Percentiles rank a stretch among this genome's conserved stretches.
These are phyloP conservation scores for Aspergillus sp. DNA, from an alignment of 2,329 filamentous ascomycete species.

Conservation along the genomic window DNA sequence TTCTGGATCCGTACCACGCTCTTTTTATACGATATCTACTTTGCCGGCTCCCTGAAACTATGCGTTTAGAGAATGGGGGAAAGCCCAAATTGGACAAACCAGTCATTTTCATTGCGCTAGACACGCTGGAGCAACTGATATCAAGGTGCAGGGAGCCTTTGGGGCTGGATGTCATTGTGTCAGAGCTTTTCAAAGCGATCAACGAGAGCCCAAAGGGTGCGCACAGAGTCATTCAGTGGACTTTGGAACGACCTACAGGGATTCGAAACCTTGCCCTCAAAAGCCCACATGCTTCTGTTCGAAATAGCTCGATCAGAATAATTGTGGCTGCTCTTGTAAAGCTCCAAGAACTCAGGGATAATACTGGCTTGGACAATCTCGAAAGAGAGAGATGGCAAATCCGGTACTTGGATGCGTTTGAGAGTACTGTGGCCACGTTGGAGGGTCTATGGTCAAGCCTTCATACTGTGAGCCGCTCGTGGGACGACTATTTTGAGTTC, in stretches of 20 bases:
- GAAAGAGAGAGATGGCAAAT: conserved; percentile 20
- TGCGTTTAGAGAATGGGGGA: conserved; percentile 45
- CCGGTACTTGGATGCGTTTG: conserved; percentile 24
- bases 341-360: conserved; percentile 42
- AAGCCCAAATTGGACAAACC: conserved; percentile 43
- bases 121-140: conserved; percentile 71
- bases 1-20: conserved; percentile 69
- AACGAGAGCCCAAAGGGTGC: conserved; percentile 52
- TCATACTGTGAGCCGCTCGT: conserved; percentile 59
- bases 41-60: conserved; percentile 49
- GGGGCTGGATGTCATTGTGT: conserved; percentile 55
- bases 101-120: conserved; percentile 39
- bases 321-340: conserved; percentile 51
- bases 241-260: conserved; percentile 50
- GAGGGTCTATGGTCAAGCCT: conserved; percentile 59
- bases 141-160: conserved; percentile 65
- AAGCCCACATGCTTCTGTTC: conserved; percentile 54
- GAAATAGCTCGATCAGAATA: conserved; percentile 48
- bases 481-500: conserved; percentile 73
- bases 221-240: conserved; percentile 58
- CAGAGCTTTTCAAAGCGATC: conserved; percentile 49
- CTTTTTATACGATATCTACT: conserved; percentile 63
- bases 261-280: conserved; percentile 63
- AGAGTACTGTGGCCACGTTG: conserved; percentile 44
- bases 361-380: conserved; percentile 18